Percentiles rank a stretch among this genome's conserved stretches.
phyloP scores from a whole-genome alignment of 768 basidiomycete genomes.

The Russula brevipes region DNA sequence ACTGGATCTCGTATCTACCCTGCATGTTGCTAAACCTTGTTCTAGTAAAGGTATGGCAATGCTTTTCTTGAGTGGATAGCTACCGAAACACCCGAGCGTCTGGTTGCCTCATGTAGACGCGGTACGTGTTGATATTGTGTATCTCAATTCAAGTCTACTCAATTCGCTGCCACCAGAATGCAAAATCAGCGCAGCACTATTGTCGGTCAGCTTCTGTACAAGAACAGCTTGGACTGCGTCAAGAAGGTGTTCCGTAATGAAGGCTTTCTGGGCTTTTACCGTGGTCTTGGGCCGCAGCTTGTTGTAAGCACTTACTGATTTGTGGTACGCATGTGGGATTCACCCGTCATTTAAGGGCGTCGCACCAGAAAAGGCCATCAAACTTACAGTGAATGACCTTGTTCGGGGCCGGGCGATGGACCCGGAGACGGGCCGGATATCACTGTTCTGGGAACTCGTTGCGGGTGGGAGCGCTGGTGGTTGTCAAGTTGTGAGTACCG shows the following conservation, averaged over 20 bases:
- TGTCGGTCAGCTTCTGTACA: conserved; percentile 94
- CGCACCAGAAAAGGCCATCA: conserved; percentile 96
- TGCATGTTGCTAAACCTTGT: conserved; percentile 12
- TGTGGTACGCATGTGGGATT: not conserved
- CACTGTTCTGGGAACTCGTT: conserved; percentile 81
- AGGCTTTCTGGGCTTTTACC: conserved; percentile 92
- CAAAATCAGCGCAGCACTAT: conserved; percentile 97
- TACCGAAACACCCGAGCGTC: conserved; percentile 1
- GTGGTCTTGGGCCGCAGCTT: conserved; percentile 91
- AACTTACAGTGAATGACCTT: conserved; percentile 93
- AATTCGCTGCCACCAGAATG: conserved; percentile 48
- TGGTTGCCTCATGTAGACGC: conserved; percentile 41
- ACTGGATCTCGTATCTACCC: not conserved
- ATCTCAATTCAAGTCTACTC: conserved; percentile 1
- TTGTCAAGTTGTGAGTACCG: conserved; percentile 85
- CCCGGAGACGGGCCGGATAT: conserved; percentile 93
- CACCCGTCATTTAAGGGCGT: conserved; percentile 58
- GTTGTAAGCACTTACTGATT: conserved; percentile 47
- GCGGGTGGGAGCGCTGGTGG: conserved; percentile 94
- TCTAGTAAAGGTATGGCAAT: conserved; percentile 63
- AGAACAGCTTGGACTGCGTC: conserved; percentile 93
- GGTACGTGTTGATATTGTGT: conserved; percentile 37
- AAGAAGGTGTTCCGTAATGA: conserved; percentile 92
- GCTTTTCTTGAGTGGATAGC: not conserved
- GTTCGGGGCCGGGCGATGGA: conserved; percentile 81